Conservation (phyloP, 139 green algal genomes). For the Marvania coccoides region DNA sequence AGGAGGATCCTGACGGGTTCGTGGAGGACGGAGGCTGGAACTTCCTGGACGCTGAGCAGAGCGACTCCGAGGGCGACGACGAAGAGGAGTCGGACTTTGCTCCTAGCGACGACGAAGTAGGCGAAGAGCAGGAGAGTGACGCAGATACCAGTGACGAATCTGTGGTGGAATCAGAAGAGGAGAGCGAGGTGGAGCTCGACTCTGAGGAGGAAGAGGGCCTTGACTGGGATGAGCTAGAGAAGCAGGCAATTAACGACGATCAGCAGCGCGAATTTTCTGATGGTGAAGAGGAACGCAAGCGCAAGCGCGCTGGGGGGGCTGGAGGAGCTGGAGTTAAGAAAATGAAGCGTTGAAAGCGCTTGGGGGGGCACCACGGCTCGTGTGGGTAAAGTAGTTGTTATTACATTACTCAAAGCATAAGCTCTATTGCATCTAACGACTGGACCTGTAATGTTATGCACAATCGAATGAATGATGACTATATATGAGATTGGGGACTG, state of each 20-base stretch:
- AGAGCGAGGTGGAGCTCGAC: slow-evolving; percentile 43
- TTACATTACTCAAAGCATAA: too few species aligned
- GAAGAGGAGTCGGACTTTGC: slow-evolving; percentile 67
- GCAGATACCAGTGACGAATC: slow-evolving; percentile 26
- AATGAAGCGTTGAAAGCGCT: neutral
- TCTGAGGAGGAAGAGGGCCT: slow-evolving; percentile 61
- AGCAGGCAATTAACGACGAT: slow-evolving; percentile 53
- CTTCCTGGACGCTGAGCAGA: slow-evolving; percentile 91
- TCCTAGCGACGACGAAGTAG: slow-evolving; percentile 49
- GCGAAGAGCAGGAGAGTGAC: slow-evolving; percentile 22
- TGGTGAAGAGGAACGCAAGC: slow-evolving; percentile 4
- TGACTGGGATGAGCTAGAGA: slow-evolving; percentile 83
- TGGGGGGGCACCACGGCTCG: too few species aligned
- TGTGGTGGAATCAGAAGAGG: slow-evolving; percentile 37
- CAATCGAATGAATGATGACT: too few species aligned
- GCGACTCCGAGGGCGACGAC: slow-evolving; percentile 65
- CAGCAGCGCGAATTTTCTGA: slow-evolving; percentile 4
- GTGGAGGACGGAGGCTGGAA: slow-evolving; percentile 88
- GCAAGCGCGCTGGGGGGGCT: neutral
- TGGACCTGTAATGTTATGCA: too few species aligned
- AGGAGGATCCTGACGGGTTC: slow-evolving; percentile 84
- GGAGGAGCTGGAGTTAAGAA: neutral
- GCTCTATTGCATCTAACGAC: too few species aligned
- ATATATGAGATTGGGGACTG: too few species aligned
- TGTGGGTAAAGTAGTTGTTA: too few species aligned